Evolutionary conservation across 805 yeast genomes (phyloP), one percentile per base, ranked within the genome.

Genomic region (Lipomyces spencermartinsiae): DNA sequence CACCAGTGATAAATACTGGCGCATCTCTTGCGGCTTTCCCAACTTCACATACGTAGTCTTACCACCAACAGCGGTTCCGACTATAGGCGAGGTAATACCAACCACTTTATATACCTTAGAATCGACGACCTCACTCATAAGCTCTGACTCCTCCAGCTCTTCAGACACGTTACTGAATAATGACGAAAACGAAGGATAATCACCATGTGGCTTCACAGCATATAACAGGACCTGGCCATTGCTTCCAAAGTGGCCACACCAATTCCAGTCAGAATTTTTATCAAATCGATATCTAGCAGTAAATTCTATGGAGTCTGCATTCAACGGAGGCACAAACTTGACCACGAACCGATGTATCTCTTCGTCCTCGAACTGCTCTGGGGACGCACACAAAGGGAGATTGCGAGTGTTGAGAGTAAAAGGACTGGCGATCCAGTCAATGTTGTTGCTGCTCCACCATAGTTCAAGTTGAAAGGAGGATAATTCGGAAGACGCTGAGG

Each of bases 211-310:
- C 31, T 51, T 51, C n/a, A 57, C 55, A 1, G 58, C 25, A 14
- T 16, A 22, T 14, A 69, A 62, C 61, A 61, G 29, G 31, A 69
- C 43, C 22, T 31, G 25, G 43, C 72, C 72, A 51, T 69, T 69
- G 12, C 29, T 37, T 25, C 57, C 60, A 6, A 16, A 6, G n/a
- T 34, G 19, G 6, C 72, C 72, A 25, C 68, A 64, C 72, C 72
- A 69, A 4, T 16, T n/a, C 67, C 68, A 69, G 22, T 69, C 68
- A 16, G 53, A 14, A n/a, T 58, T 49, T 4, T 35, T 29, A 6
- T 10, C 31, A 12, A 64, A 37, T n/a, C 68, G 29, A 55, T 68
- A 69, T 39, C 72, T 46, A 6, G 72, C 71, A n/a, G 72, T 69
- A 55, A 63, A 69, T 22, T 67, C 68, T 25, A 69, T 19, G 5